Base-by-base conservation (phyloP, 192 early-diverging fungal species). In the Linnemannia schmuckeri region DNA sequence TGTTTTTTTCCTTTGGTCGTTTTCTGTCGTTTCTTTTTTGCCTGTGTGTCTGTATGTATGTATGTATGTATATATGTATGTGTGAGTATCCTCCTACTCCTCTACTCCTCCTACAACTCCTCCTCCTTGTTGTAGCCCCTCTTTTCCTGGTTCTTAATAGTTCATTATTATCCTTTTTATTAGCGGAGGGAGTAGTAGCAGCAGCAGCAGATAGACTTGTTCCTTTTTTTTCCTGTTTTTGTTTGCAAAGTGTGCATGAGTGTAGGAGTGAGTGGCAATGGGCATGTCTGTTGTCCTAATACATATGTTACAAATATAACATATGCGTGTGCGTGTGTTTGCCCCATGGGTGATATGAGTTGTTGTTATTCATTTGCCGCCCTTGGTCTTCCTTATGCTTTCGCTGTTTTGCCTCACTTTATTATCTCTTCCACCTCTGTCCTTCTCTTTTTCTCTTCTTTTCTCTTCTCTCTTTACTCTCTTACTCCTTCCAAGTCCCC, bases 401-500 rank as follows among this genome's bases (percentile, higher is more conserved):
- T 66, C 61, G 61, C 61, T 66, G 61, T 66, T 66, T 66, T 66
- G 61, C 61, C 61, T 52, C 49, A 18, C 17, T 52, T 52, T 52
- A 18, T 18, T 52, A 52, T 18, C 18, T 52, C 49, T 22, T 17
- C 15, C 27, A 10, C 57, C 27, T 61, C 4, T 66, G 52, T 12
- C 27, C 9, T 10, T 33, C 4, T 33, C 27, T 33, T 66, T 33
- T 33, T 33, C 27, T n/a, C 24, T 20, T 24, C 24, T 30, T 63
- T 66, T 66, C 13, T 66, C 30, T 33, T 66, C 61, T 66, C 27
- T 66, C 61, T 66, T 66, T 66, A 27, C 27, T 66, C n/a, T 30
- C 27, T 66, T 66, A 66, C 61, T 66, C 61, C 61, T 66, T 66
- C 30, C 61, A 66, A 66, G 61, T 66, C 61, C 61, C n/a, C 61